phyloP scores from a whole-genome alignment of 768 basidiomycete genomes.

The Pleurotus eryngii region DNA sequence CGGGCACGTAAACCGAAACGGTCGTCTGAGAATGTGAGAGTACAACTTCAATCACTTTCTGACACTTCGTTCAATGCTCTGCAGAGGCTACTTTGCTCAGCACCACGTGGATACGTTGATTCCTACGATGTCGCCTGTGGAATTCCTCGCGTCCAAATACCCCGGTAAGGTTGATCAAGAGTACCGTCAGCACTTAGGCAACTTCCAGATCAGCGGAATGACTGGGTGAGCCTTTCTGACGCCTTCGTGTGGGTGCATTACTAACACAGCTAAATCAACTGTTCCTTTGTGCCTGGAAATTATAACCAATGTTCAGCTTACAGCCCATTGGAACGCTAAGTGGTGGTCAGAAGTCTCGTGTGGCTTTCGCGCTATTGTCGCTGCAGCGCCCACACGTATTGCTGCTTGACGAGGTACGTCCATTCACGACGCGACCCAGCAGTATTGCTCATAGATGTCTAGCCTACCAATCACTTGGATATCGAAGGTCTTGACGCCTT shows the following conservation, averaged over 20 bases:
- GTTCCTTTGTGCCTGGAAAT: conserved; percentile 1
- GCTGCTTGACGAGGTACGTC: conserved; percentile 84
- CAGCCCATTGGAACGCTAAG: conserved; percentile 89
- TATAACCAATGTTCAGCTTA: conserved; percentile 38
- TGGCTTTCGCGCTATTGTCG: conserved; percentile 86
- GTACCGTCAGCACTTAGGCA: conserved; percentile 91
- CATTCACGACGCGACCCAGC: neutral
- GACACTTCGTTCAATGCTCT: conserved; percentile 7
- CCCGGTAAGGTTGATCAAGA: conserved; percentile 96
- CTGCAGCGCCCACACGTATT: conserved; percentile 89
- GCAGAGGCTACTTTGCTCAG: conserved; percentile 88
- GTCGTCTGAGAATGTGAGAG: conserved; percentile 77
- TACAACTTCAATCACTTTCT: neutral
- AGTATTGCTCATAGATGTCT: conserved; percentile 6
- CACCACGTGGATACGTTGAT: conserved; percentile 93
- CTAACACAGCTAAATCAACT: neutral
- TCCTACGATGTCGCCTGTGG: conserved; percentile 85
- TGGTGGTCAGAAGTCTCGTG: conserved; percentile 95
- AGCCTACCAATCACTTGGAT: conserved; percentile 96
- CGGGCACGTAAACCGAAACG: conserved; percentile 88
- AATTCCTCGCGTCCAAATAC: conserved; percentile 88
- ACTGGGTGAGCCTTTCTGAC: conserved; percentile 56
- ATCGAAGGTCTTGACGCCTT: conserved; percentile 97
- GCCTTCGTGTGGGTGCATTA: neutral
- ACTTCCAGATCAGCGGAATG: conserved; percentile 96